Evolutionary conservation across 2,329 filamentous ascomycete genomes (phyloP).

Genomic region (Cladosporium halotolerans): DNA sequence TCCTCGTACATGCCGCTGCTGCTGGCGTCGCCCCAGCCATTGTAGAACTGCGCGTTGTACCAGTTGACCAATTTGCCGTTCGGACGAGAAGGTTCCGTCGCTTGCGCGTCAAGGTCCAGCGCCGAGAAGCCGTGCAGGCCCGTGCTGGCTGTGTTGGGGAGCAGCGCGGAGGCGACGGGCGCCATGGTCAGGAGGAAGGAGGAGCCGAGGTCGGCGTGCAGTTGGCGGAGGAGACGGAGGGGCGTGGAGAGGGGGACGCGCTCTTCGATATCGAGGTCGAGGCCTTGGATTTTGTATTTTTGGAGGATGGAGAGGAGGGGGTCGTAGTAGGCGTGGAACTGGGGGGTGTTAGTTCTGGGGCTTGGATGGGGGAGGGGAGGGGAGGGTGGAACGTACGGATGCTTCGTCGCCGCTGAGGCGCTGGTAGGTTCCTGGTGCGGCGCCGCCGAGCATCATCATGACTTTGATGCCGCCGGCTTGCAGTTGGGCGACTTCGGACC

Average conservation of each 20-base stretch:
- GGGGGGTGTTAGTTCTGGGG: not conserved
- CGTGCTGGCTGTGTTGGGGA: constrained; percentile 7
- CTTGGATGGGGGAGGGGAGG: not conserved
- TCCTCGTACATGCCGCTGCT: constrained; percentile 21
- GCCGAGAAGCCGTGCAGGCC: constrained; percentile 24
- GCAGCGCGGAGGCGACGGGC: constrained; percentile 24
- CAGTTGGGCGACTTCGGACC: constrained; percentile 22
- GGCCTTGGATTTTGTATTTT: constrained; percentile 23
- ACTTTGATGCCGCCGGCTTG: constrained; percentile 26
- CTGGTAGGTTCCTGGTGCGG: constrained; percentile 23
- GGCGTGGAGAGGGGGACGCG: constrained; percentile 20
- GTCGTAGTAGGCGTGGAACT: constrained; percentile 24
- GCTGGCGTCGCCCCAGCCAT: constrained; percentile 25
- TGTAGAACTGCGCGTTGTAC: constrained; percentile 29
- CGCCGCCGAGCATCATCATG: constrained; percentile 29
- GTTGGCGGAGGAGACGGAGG: constrained; percentile 21
- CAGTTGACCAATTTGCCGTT: constrained; percentile 26
- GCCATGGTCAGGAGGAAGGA: constrained; percentile 30
- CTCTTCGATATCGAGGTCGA: constrained; percentile 30
- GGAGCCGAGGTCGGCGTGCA: constrained; percentile 23
- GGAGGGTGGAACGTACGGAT: constrained; percentile 11
- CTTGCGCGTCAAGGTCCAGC: constrained; percentile 18
- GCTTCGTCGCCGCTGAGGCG: constrained; percentile 21
- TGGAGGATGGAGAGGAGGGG: constrained; percentile 24
- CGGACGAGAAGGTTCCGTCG: constrained; percentile 17